Evolutionary conservation across 2,329 filamentous ascomycete species (phyloP).

Genomic region (Ascochyta rabiei): DNA sequence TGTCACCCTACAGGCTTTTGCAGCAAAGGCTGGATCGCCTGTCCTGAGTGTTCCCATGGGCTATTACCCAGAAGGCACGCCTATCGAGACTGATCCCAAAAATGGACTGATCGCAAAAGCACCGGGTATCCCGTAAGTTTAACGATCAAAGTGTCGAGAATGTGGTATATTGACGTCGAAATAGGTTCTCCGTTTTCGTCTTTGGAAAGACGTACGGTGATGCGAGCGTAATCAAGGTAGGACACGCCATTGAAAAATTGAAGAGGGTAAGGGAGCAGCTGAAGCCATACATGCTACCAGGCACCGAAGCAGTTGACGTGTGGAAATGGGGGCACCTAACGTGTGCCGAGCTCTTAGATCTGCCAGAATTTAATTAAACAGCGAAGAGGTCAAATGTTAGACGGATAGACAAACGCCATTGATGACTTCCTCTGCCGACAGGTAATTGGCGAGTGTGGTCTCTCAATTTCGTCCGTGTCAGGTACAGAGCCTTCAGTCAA

Average conservation of each 20-base stretch:
- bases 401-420: too few relatives aligned
- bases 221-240: slow-evolving; percentile 12
- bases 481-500: background rate
- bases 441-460: too few relatives aligned
- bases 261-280: background rate
- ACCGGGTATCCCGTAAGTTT: slow-evolving; percentile 56
- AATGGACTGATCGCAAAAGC: slow-evolving; percentile 56
- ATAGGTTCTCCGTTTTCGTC: slow-evolving; percentile 15
- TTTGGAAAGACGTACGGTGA: slow-evolving; percentile 13
- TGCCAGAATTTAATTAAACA: background rate
- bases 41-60: slow-evolving; percentile 67
- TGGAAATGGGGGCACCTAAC: too few relatives aligned
- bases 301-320: background rate
- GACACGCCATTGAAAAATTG: slow-evolving; percentile 7
- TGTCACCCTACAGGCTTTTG: slow-evolving; percentile 49
- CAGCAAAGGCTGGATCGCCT: slow-evolving; percentile 54
- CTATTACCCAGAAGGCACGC: slow-evolving; percentile 54
- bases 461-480: too few relatives aligned
- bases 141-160: background rate
- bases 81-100: slow-evolving; percentile 47
- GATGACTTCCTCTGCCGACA: too few relatives aligned
- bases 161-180: background rate
- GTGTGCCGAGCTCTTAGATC: background rate
- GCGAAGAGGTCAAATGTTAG: too few relatives aligned
- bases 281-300: slow-evolving; percentile 5